Conservation (phyloP, 331 rosid genomes). For the Quercus phellos region DNA sequence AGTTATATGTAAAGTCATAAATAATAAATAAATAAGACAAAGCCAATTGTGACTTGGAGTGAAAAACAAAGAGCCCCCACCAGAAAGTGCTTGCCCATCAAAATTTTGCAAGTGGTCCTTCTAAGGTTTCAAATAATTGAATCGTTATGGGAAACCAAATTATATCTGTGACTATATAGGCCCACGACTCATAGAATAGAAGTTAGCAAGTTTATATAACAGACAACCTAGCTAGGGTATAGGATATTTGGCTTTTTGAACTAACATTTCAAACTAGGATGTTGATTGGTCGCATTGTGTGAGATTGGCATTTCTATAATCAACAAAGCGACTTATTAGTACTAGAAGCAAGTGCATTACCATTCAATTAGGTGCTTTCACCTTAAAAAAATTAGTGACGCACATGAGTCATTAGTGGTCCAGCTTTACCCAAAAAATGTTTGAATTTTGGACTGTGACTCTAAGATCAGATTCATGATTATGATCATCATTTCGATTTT, state of each 20-base stretch:
- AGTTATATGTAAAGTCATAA: too few relatives aligned
- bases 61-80: slow-evolving; percentile 15
- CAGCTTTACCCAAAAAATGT: not conserved
- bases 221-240: slow-evolving; percentile 14
- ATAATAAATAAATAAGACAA: too few relatives aligned
- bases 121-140: slow-evolving; percentile 24
- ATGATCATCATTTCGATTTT: slow-evolving; percentile 2
- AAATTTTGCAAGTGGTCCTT: slow-evolving; percentile 1
- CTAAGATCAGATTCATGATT: not conserved
- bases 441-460: too few relatives aligned
- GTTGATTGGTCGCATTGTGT: slow-evolving; percentile 17
- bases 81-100: slow-evolving; percentile 14
- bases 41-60: slow-evolving; percentile 1
- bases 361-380: slow-evolving; percentile 3
- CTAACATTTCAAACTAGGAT: not conserved
- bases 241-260: slow-evolving; percentile 17
- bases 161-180: not conserved
- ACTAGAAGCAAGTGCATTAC: not conserved
- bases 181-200: slow-evolving; percentile 7
- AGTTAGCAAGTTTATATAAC: slow-evolving; percentile 22
- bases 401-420: not conserved
- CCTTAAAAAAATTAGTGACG: not conserved
- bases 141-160: slow-evolving; percentile 1
- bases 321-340: not conserved
- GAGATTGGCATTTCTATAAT: slow-evolving; percentile 6